Conservation (phyloP, 139 green algal genomes). For the Haematococcus lacustris region DNA sequence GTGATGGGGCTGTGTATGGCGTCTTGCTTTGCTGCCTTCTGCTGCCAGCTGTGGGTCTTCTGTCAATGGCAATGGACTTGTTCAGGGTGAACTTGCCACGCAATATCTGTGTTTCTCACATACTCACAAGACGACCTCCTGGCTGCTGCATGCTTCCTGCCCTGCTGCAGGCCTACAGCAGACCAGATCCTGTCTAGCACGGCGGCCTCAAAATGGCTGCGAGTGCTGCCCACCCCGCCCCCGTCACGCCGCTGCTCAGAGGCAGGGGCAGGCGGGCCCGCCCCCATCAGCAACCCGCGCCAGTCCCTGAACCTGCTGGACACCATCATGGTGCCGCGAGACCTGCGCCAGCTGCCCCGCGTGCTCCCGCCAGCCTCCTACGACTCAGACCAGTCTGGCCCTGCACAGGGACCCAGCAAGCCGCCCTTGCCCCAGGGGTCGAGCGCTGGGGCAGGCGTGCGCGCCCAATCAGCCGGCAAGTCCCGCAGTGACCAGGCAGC, state of each 20-base stretch:
- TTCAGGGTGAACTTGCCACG: no score
- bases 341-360: constrained; percentile 33
- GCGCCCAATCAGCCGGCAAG: neutral
- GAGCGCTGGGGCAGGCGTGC: neutral
- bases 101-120: no score
- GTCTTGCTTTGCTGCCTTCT: no score
- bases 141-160: neutral
- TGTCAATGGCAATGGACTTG: no score
- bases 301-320: constrained; percentile 16
- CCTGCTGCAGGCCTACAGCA: constrained; percentile 19
- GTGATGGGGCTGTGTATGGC: no score
- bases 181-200: constrained; percentile 35
- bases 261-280: neutral
- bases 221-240: constrained; percentile 14
- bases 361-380: constrained; percentile 37
- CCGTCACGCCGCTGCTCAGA: constrained; percentile 16
- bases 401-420: neutral
- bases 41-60: no score
- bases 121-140: neutral
- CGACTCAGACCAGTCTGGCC: constrained; percentile 13
- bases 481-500: neutral
- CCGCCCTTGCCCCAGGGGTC: neutral
- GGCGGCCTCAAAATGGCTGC: constrained; percentile 22
- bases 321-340: constrained; percentile 45
- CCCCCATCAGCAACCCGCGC: neutral